phyloP scores from a whole-genome alignment of 768 basidiomycete species.

The Dacryopinax primogenitus region DNA sequence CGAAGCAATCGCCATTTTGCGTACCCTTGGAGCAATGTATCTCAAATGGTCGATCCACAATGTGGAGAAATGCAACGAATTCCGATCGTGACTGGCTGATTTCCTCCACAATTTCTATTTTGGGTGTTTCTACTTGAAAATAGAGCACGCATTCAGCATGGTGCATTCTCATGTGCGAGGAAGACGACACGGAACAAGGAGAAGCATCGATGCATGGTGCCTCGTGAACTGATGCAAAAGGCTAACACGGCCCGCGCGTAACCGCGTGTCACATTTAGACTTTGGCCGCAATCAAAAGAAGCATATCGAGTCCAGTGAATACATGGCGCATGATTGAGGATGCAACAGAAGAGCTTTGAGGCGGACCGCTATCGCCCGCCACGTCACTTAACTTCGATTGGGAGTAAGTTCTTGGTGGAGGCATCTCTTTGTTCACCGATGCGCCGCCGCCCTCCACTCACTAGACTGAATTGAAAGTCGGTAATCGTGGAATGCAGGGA shows the following conservation, averaged over 20 bases:
- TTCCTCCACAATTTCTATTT: neutral
- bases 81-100: neutral
- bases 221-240: too few relatives aligned
- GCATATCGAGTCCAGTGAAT: too few relatives aligned
- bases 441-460: neutral
- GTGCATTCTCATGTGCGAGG: too few relatives aligned
- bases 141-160: too few relatives aligned
- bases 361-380: conserved; percentile 1
- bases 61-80: neutral
- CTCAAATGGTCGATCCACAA: neutral
- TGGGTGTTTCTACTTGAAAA: neutral
- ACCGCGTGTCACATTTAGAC: too few relatives aligned
- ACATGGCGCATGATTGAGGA: too few relatives aligned
- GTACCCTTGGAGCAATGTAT: neutral
- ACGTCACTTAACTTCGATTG: neutral
- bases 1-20: too few relatives aligned
- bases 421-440: neutral
- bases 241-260: too few relatives aligned
- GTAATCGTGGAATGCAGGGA: neutral
- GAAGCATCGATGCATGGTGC: too few relatives aligned
- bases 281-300: too few relatives aligned
- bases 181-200: too few relatives aligned
- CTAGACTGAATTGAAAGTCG: neutral
- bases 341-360: too few relatives aligned
- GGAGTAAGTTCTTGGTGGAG: neutral